Conservation (phyloP, 1,139 yeast genomes). For the Protomyces lactucae-debilis region DNA sequence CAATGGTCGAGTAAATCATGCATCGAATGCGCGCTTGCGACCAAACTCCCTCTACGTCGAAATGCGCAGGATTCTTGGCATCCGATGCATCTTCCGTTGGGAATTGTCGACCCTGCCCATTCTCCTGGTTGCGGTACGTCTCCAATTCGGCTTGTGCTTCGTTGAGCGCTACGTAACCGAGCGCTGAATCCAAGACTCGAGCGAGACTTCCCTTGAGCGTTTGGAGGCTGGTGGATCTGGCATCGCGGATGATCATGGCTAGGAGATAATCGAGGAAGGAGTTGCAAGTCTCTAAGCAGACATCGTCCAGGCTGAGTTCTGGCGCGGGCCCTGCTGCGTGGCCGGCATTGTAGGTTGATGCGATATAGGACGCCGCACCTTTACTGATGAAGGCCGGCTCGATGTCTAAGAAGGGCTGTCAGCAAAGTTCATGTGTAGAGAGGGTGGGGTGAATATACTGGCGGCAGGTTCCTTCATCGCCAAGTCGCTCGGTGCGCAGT, state of each 20-base stretch:
- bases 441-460: not conserved
- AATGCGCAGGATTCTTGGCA: not conserved
- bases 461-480: not conserved
- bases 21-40: conserved; percentile 30
- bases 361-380: conserved; percentile 21
- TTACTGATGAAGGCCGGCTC: conserved; percentile 23
- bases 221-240: conserved; percentile 26
- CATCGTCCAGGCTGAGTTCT: conserved; percentile 6
- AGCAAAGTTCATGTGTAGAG: not conserved
- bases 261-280: conserved; percentile 30
- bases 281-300: conserved; percentile 24
- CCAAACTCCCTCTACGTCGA: conserved; percentile 29
- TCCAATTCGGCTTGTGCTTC: conserved; percentile 32
- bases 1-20: conserved; percentile 32
- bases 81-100: not conserved
- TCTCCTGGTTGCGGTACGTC: conserved; percentile 29
- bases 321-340: conserved; percentile 10
- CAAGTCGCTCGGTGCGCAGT: not conserved
- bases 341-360: conserved; percentile 19
- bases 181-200: conserved; percentile 27
- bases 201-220: conserved; percentile 26
- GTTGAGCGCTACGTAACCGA: conserved; percentile 30
- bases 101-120: conserved; percentile 11
- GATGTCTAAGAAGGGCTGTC: not conserved
- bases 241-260: conserved; percentile 26